These are phyloP conservation scores for Hyaloperonospora arabidopsidis DNA, from an alignment of 352 stramenopile species.

Conservation along the genomic window DNA sequence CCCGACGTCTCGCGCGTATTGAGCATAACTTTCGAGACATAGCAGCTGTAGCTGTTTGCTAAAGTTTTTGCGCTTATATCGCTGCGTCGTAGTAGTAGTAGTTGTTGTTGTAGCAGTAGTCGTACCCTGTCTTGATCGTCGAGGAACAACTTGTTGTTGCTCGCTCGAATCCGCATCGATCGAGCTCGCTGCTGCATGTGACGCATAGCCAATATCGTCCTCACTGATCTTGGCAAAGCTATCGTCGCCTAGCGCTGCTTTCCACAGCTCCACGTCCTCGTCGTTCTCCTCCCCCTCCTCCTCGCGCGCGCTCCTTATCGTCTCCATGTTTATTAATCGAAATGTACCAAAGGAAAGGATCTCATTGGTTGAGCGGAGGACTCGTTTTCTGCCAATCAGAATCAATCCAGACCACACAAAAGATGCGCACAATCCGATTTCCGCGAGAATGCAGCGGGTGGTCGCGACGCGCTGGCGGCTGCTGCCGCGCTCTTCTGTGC, in stretches of 20 bases:
- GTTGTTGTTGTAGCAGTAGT: neutral
- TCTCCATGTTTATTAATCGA: constrained; percentile 10
- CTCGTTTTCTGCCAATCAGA: no score
- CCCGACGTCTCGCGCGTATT: constrained; percentile 27
- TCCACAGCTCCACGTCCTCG: constrained; percentile 48
- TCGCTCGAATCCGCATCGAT: constrained; percentile 15
- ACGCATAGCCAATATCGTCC: constrained; percentile 22
- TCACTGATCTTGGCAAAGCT: constrained; percentile 39
- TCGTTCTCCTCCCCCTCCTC: constrained; percentile 23
- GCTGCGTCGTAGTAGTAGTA: constrained; percentile 2
- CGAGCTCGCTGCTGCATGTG: constrained; percentile 1
- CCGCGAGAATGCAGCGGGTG: constrained; percentile 38
- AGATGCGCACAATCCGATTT: constrained; percentile 5
- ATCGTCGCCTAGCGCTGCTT: constrained; percentile 35
- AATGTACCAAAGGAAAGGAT: no score
- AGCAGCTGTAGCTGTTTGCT: constrained; percentile 60
- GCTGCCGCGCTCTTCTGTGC: constrained; percentile 42
- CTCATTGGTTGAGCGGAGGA: no score
- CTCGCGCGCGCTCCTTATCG: constrained; percentile 12
- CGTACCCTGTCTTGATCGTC: constrained; percentile 4
- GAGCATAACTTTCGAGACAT: constrained; percentile 50
- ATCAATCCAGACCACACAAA: no score
- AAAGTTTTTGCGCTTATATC: constrained; percentile 63
- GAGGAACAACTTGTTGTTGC: constrained; percentile 2
- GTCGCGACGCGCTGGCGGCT: constrained; percentile 46